Conservation (phyloP, 768 basidiomycete species). For the Clathrus columnatus region DNA sequence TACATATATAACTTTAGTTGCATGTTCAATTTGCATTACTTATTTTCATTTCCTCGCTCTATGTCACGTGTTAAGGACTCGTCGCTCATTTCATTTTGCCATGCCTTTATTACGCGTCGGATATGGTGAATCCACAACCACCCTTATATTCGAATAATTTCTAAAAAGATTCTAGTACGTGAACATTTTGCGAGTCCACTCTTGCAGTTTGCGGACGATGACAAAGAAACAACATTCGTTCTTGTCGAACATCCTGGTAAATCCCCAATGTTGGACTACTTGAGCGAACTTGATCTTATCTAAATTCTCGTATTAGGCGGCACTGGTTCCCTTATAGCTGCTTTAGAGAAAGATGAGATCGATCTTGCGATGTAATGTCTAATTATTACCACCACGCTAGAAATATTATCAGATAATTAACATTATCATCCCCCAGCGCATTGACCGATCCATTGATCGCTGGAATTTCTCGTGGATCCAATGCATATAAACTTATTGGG, state of each 20-base stretch:
- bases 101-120: neutral
- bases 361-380: conserved; percentile 68
- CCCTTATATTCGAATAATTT: neutral
- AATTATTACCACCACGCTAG: neutral
- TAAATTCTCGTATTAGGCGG: conserved; percentile 43
- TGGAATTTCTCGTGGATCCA: conserved; percentile 84
- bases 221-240: conserved; percentile 64
- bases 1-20: neutral
- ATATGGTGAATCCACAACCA: neutral
- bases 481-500: conserved; percentile 84
- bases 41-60: no score
- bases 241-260: conserved; percentile 86
- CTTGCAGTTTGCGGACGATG: conserved; percentile 69
- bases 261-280: neutral
- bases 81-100: no score
- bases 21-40: no score
- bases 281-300: neutral
- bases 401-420: neutral
- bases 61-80: no score
- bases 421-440: conserved; percentile 39
- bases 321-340: conserved; percentile 74
- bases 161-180: conserved; percentile 39
- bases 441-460: conserved; percentile 88
- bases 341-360: conserved; percentile 66
- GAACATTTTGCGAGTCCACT: conserved; percentile 92